Evolutionary conservation across 148 eudicot species (phyloP).

Genomic region (Simmondsia chinensis): DNA sequence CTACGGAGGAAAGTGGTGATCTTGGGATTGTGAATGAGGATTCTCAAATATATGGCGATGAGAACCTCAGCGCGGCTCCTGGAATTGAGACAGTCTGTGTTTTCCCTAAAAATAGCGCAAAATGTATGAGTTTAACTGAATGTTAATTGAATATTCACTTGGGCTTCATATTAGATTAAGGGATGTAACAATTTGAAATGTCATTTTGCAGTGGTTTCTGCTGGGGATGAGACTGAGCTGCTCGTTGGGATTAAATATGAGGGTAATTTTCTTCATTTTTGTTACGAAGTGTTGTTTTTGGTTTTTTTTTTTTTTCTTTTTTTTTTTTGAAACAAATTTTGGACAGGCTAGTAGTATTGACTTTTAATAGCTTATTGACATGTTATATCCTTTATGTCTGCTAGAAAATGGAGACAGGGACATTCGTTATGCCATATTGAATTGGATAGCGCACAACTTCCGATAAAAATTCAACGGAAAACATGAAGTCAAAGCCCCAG

Average conservation of each 20-base stretch:
- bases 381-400: neutral
- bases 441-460: too few species aligned
- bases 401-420: too few species aligned
- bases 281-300: neutral
- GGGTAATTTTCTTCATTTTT: conserved; percentile 24
- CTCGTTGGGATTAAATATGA: conserved; percentile 77
- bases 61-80: conserved; percentile 51
- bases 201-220: conserved; percentile 49
- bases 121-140: too few species aligned
- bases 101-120: conserved; percentile 71
- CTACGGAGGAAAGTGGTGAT: conserved; percentile 42
- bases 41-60: conserved; percentile 37
- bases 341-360: neutral
- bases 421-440: too few species aligned
- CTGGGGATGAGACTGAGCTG: conserved; percentile 80
- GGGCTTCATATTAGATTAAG: too few species aligned
- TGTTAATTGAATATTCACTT: neutral
- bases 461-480: too few species aligned
- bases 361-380: neutral
- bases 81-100: conserved; percentile 75
- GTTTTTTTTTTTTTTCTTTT: too few species aligned
- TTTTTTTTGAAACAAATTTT: too few species aligned
- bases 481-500: too few species aligned
- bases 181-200: conserved; percentile 3
- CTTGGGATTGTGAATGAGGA: conserved; percentile 66